These are phyloP conservation scores for Conticribra weissflogii DNA, from an alignment of 108 stramenopile species.

Conservation along the genomic window DNA sequence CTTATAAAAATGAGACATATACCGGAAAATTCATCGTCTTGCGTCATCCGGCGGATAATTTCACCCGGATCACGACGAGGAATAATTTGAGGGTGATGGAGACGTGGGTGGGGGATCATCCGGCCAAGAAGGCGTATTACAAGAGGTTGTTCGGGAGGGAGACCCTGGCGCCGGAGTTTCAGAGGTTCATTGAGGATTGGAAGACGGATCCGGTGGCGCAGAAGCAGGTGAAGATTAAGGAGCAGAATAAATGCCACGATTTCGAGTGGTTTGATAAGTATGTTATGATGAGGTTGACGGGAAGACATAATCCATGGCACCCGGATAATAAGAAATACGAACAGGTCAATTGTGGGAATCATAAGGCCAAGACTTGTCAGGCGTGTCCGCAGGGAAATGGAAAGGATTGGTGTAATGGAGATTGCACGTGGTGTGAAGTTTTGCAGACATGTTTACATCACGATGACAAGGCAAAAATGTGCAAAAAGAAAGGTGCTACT, in stretches of 20 bases:
- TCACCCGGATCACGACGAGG: conserved; percentile 47
- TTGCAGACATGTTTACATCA: conserved; percentile 13
- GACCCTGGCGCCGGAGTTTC: conserved; percentile 48
- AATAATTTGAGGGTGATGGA: conserved; percentile 56
- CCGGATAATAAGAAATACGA: conserved; percentile 39
- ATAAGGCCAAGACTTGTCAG: conserved; percentile 38
- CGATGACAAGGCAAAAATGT: conserved; percentile 14
- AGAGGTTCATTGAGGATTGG: conserved; percentile 45
- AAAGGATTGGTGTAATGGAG: conserved; percentile 47
- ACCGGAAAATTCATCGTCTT: conserved; percentile 37
- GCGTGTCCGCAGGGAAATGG: conserved; percentile 49
- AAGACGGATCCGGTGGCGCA: conserved; percentile 42
- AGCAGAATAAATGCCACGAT: conserved; percentile 53
- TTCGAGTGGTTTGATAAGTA: conserved; percentile 60
- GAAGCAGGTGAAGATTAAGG: conserved; percentile 37
- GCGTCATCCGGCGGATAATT: conserved; percentile 53
- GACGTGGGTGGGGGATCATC: conserved; percentile 54
- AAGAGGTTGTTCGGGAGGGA: conserved; percentile 40
- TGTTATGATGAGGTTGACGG: conserved; percentile 49
- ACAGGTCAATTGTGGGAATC: conserved; percentile 42
- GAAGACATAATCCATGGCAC: conserved; percentile 50
- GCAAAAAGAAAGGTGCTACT: conserved; percentile 1
- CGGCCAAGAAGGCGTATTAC: conserved; percentile 45
- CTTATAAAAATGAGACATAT: conserved; percentile 42
- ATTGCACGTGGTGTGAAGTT: conserved; percentile 41